Percentiles rank a stretch among this genome's conserved stretches.
Conservation (phyloP, 148 eudicot genomes). For the Rhododendron mucronatum region DNA sequence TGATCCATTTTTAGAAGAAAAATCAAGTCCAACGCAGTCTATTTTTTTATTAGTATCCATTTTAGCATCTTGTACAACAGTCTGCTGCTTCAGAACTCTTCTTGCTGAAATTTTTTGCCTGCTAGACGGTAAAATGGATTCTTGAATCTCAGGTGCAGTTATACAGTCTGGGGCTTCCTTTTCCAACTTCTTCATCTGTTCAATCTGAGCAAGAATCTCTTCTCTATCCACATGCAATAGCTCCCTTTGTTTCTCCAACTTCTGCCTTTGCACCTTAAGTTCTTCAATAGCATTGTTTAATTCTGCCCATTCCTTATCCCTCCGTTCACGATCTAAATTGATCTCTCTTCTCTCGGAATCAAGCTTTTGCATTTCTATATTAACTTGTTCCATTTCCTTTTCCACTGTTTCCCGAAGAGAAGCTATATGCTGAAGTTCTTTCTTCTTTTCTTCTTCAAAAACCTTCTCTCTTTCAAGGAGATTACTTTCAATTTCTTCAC, state of each 20-base stretch:
- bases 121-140: slow-evolving; percentile 21
- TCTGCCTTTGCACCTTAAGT: slow-evolving; percentile 75
- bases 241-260: slow-evolving; percentile 87
- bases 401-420: slow-evolving; percentile 51
- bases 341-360: slow-evolving; percentile 70
- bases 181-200: slow-evolving; percentile 66
- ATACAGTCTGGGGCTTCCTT: slow-evolving; percentile 46
- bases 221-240: slow-evolving; percentile 70
- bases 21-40: slow-evolving; percentile 17
- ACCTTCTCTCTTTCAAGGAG: slow-evolving; percentile 62
- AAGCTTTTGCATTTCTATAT: slow-evolving; percentile 61
- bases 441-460: slow-evolving; percentile 75
- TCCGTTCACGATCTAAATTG: slow-evolving; percentile 64
- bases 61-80: slow-evolving; percentile 22
- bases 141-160: slow-evolving; percentile 31
- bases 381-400: slow-evolving; percentile 61
- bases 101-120: slow-evolving; percentile 19
- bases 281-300: slow-evolving; percentile 67
- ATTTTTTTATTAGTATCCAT: slow-evolving; percentile 20
- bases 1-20: slow-evolving; percentile 16
- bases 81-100: slow-evolving; percentile 31
- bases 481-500: slow-evolving; percentile 79
- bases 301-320: slow-evolving; percentile 89
- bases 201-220: slow-evolving; percentile 65
- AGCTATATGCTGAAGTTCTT: slow-evolving; percentile 56